These are phyloP conservation scores for Fraxinus nigra DNA, from an alignment of 305 asterid genomes.

Conservation along the genomic window DNA sequence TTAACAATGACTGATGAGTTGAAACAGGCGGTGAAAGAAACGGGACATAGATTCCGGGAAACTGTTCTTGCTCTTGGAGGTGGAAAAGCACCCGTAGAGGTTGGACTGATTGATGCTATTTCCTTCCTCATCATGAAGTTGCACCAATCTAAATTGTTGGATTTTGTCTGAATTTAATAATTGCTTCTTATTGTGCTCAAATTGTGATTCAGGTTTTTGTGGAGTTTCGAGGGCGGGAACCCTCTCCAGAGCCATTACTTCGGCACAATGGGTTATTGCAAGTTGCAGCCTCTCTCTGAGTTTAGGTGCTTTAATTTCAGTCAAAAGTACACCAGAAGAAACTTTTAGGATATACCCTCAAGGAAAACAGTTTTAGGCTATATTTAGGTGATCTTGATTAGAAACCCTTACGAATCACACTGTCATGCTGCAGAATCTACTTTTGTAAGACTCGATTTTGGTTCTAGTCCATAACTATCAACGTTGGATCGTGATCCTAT, in stretches of 20 bases:
- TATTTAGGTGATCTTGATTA: neutral
- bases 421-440: neutral
- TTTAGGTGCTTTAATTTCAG: neutral
- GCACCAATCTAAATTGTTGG: neutral
- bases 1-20: neutral
- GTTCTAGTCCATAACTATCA: neutral
- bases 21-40: conserved; percentile 84
- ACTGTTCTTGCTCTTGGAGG: conserved; percentile 98
- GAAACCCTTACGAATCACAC: neutral
- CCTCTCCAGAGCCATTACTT: conserved; percentile 90
- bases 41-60: conserved; percentile 87
- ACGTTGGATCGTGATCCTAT: neutral
- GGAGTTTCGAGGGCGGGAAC: conserved; percentile 93
- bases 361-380: neutral
- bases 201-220: conserved; percentile 64
- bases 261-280: conserved; percentile 87
- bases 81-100: conserved; percentile 92
- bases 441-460: neutral
- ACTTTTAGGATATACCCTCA: neutral
- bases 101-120: conserved; percentile 29
- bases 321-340: neutral
- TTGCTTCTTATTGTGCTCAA: neutral
- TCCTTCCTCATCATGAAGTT: neutral
- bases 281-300: conserved; percentile 27
- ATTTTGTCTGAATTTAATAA: neutral